Conservation (phyloP, 2,329 filamentous ascomycete genomes). For the Penicillium frequentans region DNA sequence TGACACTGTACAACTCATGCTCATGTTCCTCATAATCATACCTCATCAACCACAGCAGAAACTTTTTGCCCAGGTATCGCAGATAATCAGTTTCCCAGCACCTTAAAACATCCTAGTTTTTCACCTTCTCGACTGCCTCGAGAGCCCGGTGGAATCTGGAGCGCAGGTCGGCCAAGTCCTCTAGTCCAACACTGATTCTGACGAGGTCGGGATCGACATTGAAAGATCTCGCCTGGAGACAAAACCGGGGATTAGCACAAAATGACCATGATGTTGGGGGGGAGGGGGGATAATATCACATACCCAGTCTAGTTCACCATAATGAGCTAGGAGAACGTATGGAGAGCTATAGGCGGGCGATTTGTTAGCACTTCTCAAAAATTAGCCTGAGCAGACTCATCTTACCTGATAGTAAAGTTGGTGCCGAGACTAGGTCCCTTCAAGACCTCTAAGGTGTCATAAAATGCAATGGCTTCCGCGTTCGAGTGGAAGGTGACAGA, state of each 20-base stretch:
- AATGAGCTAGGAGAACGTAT: slow-evolving; percentile 90
- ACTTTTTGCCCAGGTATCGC: not conserved
- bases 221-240: slow-evolving; percentile 64
- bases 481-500: slow-evolving; percentile 76
- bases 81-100: not conserved
- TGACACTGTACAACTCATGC: not conserved
- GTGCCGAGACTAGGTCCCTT: slow-evolving; percentile 95
- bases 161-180: slow-evolving; percentile 69
- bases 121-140: slow-evolving; percentile 48
- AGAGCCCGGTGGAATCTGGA: slow-evolving; percentile 69
- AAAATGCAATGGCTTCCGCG: slow-evolving; percentile 75
- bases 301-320: slow-evolving; percentile 85
- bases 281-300: slow-evolving; percentile 23
- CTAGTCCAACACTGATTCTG: slow-evolving; percentile 84
- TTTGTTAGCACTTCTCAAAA: not conserved
- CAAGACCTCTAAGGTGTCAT: slow-evolving; percentile 78
- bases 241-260: slow-evolving; percentile 13
- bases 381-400: not conserved
- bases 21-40: not conserved
- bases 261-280: not conserved
- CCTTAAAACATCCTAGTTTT: slow-evolving; percentile 4
- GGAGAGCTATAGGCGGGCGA: slow-evolving; percentile 62
- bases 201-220: slow-evolving; percentile 80
- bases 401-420: slow-evolving; percentile 80
- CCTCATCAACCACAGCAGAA: not conserved